Percentiles rank a stretch among this genome's conserved stretches.
These are phyloP conservation scores for Teratosphaeriaceae sp. DNA, from an alignment of 2,329 filamentous ascomycete species.

Conservation along the genomic window DNA sequence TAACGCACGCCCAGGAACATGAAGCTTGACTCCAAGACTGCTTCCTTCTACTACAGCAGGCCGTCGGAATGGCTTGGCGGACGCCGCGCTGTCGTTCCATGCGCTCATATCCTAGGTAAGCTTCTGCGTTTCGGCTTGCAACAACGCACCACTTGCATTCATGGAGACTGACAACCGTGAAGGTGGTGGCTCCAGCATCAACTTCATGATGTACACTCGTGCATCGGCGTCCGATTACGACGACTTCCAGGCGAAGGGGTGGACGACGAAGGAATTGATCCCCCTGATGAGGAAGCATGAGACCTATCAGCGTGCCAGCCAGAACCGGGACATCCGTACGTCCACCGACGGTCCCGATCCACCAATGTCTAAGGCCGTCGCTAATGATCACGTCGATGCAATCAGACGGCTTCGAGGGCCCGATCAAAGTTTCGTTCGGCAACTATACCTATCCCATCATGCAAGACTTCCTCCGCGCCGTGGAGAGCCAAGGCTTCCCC, in stretches of 20 bases:
- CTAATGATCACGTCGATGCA: no score
- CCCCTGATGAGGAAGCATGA: constrained; percentile 77
- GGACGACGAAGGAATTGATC: constrained; percentile 67
- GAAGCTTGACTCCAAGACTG: constrained; percentile 74
- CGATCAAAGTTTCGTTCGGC: constrained; percentile 75
- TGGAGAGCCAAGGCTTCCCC: constrained; percentile 60
- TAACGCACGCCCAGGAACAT: constrained; percentile 47
- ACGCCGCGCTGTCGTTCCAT: constrained; percentile 66
- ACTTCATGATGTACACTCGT: constrained; percentile 74
- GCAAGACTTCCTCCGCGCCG: constrained; percentile 61
- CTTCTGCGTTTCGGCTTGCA: no score
- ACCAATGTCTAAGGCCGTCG: no score
- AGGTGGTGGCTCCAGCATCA: constrained; percentile 56
- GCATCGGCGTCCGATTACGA: constrained; percentile 68
- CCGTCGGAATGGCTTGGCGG: constrained; percentile 67
- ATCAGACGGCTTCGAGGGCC: constrained; percentile 73
- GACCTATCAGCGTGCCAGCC: constrained; percentile 57
- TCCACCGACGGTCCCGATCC: no score
- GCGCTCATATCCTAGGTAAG: constrained; percentile 62
- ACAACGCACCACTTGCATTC: no score
- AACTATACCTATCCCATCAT: constrained; percentile 64
- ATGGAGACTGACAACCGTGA: no score
- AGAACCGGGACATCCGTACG: constrained; percentile 57
- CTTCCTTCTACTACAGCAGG: constrained; percentile 72
- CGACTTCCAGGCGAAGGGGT: constrained; percentile 70